Conservation (phyloP, 1,284 basidiomycete species). For the Apiotrichum brassicae region DNA sequence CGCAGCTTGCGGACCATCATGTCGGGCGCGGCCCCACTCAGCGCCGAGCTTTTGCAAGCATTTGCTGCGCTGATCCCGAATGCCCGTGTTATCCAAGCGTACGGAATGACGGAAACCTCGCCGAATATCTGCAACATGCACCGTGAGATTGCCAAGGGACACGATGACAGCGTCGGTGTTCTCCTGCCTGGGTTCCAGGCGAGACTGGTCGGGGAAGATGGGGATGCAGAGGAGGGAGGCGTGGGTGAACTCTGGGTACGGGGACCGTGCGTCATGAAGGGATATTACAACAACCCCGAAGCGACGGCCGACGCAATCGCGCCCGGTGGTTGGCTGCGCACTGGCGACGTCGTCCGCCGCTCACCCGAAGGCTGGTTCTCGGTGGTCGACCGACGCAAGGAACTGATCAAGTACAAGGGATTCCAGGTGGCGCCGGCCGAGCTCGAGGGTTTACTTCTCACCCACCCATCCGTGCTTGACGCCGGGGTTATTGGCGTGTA, state of each 20-base stretch:
- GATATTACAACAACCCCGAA: constrained; percentile 57
- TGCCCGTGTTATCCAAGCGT: constrained; percentile 38
- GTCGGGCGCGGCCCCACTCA: constrained; percentile 77
- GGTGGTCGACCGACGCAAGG: constrained; percentile 56
- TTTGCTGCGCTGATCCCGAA: constrained; percentile 20
- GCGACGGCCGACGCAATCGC: constrained; percentile 55
- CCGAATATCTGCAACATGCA: constrained; percentile 11
- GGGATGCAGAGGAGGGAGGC: constrained; percentile 51
- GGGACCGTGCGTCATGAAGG: constrained; percentile 74
- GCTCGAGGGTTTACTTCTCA: constrained; percentile 64
- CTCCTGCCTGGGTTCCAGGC: constrained; percentile 72
- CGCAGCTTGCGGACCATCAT: constrained; percentile 57
- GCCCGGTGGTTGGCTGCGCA: constrained; percentile 63
- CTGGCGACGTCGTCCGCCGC: constrained; percentile 60
- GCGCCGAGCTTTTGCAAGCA: constrained; percentile 39
- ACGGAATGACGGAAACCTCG: constrained; percentile 19
- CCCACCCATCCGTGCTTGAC: constrained; percentile 64
- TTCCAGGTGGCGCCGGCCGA: constrained; percentile 67
- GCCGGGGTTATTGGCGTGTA: constrained; percentile 65
- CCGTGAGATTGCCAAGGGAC: constrained; percentile 25
- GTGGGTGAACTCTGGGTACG: constrained; percentile 74
- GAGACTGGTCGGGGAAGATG: constrained; percentile 54
- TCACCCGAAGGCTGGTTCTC: constrained; percentile 55
- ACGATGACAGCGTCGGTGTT: constrained; percentile 61
- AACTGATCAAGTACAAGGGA: constrained; percentile 69